Percentiles rank a stretch among this genome's conserved stretches.
Evolutionary conservation across 2,329 filamentous ascomycete genomes (phyloP).

Genomic region (Botrytis fragariae): DNA sequence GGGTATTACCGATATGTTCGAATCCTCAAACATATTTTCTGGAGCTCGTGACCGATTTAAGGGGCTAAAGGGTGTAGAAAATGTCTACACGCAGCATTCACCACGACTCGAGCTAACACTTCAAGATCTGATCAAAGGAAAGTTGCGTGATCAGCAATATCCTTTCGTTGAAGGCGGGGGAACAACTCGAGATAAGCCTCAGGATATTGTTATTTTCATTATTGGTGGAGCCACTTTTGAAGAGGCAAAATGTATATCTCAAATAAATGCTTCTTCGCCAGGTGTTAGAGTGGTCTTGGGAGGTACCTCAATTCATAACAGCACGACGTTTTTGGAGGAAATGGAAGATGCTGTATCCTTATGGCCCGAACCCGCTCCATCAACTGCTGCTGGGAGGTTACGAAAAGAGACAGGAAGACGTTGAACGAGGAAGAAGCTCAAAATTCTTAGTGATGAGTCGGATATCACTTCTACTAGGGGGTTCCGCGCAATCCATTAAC

Average conservation of each 20-base stretch:
- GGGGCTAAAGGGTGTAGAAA: conserved; percentile 94
- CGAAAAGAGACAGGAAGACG: conserved; percentile 38
- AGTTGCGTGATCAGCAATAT: conserved; percentile 80
- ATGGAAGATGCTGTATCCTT: conserved; percentile 82
- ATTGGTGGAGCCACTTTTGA: conserved; percentile 93
- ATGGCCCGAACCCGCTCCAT: conserved; percentile 68
- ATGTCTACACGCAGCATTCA: conserved; percentile 97
- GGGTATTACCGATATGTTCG: conserved; percentile 88
- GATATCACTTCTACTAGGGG: neutral
- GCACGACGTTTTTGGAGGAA: conserved; percentile 82
- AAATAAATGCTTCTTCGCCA: conserved; percentile 86
- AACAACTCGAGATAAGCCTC: conserved; percentile 88
- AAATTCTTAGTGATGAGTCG: neutral
- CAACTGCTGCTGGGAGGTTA: conserved; percentile 38
- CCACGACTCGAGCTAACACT: conserved; percentile 82
- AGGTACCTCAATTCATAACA: conserved; percentile 86
- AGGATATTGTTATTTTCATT: conserved; percentile 94
- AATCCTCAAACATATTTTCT: conserved; percentile 86
- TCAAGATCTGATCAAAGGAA: conserved; percentile 90
- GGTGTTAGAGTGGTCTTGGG: conserved; percentile 87
- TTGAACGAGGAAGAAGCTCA: conserved; percentile 18
- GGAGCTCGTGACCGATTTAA: conserved; percentile 86
- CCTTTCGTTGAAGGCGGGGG: conserved; percentile 90
- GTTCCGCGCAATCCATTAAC: neutral
- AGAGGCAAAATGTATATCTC: conserved; percentile 93